These are phyloP conservation scores for Colletotrichum sp. DNA, from an alignment of 2,329 filamentous ascomycete species.

Conservation along the genomic window DNA sequence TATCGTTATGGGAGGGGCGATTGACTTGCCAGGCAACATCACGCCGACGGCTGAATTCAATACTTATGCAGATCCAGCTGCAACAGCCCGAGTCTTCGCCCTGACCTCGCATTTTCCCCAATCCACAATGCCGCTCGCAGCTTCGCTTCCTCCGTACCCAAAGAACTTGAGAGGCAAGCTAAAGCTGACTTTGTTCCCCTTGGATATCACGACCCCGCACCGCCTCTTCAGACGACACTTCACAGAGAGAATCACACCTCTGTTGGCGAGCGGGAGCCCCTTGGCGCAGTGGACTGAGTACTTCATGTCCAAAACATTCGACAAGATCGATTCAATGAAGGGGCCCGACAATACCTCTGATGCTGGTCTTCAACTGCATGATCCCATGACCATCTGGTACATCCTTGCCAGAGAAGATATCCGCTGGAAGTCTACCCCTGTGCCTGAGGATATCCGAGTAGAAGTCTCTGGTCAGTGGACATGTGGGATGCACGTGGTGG, in stretches of 20 bases:
- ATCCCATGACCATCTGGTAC: slow-evolving; percentile 83
- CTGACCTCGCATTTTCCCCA: slow-evolving; percentile 75
- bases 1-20: slow-evolving; percentile 91
- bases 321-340: slow-evolving; percentile 69
- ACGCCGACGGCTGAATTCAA: slow-evolving; percentile 94
- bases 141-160: slow-evolving; percentile 67
- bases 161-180: slow-evolving; percentile 64
- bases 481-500: slow-evolving; percentile 85
- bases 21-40: slow-evolving; percentile 81
- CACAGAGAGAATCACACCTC: slow-evolving; percentile 55
- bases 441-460: slow-evolving; percentile 82
- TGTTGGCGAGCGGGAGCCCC: slow-evolving; percentile 68
- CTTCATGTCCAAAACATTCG: slow-evolving; percentile 73
- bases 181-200: slow-evolving; percentile 73
- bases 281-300: slow-evolving; percentile 75
- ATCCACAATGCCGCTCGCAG: slow-evolving; percentile 79
- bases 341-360: slow-evolving; percentile 54
- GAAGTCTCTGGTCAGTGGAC: slow-evolving; percentile 96
- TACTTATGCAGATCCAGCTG: slow-evolving; percentile 84
- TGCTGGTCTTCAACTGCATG: slow-evolving; percentile 72
- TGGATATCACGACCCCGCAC: slow-evolving; percentile 81
- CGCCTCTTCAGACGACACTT: slow-evolving; percentile 67
- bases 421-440: slow-evolving; percentile 60
- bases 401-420: slow-evolving; percentile 66
- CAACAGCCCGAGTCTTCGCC: slow-evolving; percentile 78